Evolutionary conservation across 257 asterid genomes (phyloP).

Genomic region (Solanum ahanhuiri): DNA sequence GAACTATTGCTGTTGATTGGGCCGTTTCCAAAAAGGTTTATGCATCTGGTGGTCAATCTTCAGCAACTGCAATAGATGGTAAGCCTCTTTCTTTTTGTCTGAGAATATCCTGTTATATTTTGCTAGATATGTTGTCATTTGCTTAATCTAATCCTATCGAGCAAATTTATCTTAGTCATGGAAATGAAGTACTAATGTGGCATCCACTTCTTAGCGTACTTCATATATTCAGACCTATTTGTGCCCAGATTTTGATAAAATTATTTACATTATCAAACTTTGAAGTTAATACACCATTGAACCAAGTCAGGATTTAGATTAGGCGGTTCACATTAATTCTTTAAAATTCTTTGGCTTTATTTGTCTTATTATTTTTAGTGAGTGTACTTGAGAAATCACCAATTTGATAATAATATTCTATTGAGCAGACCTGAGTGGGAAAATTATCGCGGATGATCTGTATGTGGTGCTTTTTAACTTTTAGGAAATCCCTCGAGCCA

Average conservation of each 20-base stretch:
- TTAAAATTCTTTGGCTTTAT: not conserved
- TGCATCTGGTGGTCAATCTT: constrained; percentile 42
- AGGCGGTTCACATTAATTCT: not conserved
- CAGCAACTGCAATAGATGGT: constrained; percentile 44
- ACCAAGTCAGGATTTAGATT: not conserved
- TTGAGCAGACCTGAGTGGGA: not conserved
- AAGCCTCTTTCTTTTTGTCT: constrained; percentile 13
- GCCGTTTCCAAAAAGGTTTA: constrained; percentile 72
- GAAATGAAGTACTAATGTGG: not conserved
- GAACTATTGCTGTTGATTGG: constrained; percentile 96
- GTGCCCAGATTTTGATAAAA: not conserved
- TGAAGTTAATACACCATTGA: not conserved
- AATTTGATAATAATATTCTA: not conserved
- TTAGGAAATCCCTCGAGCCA: not conserved
- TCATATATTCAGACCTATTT: not conserved
- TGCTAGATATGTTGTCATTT: not conserved
- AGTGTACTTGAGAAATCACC: not conserved
- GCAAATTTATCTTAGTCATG: not conserved
- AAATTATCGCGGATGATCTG: not conserved
- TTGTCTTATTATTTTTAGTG: not conserved
- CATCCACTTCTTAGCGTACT: not conserved
- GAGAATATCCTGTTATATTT: not conserved
- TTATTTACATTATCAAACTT: not conserved
- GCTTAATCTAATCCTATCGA: not conserved
- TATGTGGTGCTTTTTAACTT: not conserved